Evolutionary conservation across 768 basidiomycete species (phyloP), one percentile per base, ranked within the genome.

Genomic region (Trametes villosa): DNA sequence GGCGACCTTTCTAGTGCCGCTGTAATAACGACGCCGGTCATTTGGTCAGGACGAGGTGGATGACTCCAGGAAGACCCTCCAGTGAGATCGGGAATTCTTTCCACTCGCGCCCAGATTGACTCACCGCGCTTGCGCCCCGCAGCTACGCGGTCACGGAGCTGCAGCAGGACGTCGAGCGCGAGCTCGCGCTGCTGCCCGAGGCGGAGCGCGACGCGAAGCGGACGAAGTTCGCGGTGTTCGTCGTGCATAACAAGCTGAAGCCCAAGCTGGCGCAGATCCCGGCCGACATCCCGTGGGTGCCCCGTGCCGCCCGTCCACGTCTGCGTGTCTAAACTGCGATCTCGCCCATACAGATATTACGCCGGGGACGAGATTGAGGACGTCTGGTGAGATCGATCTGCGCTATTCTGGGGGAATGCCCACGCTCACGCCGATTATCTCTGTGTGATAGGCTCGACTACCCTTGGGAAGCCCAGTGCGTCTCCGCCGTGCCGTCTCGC

Each of bases 181-280:
- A 90, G 65, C 75, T 92, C 15, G 74, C 83, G 29, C 71, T 73
- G 12, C 81, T 86, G 57, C 87, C 91, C 4, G 90, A 92, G 72
- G 74, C 82, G 18, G 87, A 95, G 65, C 87, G 89, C 51, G 85
- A 88, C n/a, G 83, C 82, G 1, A 72, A 75, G 9, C 77, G 81
- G 4, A 95, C 96, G 27, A 80, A 90, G 72, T 94, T 99, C 61
- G 96, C 85, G 1, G 79, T 98, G 64, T 99, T 98, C 70, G 96
- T 98, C 47, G 92, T 96, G 26, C 92, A 95, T 76, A 93, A 95
- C 79, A 98, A 98, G 78, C 79, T 86, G 62, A 98, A 98, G 77
- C 78, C 80, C 31, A 99, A 99, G 77, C 71, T 87, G 34, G 95
- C 86, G 27, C 75, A 84, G 45, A 76, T 99, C 36, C 91, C 94